Base-by-base conservation (phyloP, 208 protist genomes). In the Acanthamoeba lenticulata region DNA sequence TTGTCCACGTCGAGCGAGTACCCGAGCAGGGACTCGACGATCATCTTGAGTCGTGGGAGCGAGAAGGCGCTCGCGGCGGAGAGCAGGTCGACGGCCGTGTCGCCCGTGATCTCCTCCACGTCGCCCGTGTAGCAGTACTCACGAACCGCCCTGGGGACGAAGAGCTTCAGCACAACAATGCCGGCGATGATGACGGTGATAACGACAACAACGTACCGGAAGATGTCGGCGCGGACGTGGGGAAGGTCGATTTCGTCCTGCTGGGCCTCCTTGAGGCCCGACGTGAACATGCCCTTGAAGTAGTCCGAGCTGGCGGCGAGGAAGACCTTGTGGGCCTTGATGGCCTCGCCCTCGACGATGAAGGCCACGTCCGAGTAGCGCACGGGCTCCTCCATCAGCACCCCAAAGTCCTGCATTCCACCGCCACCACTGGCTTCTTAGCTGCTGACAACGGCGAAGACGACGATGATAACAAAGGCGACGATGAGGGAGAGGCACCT, bases 61-160 rank as follows among this genome's bases (percentile, higher is more conserved):
- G 86, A 34, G 86, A 49, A 92, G 38, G 52, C 86, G 62, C 42
- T n/a, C 36, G 86, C 7, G 36, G 86, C 86, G 3, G 40, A 47
- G 3, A 92, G 62, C 34, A 92, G 86, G 55, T 92, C 86, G 55
- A 92, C 38, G 7, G 86, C 86, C 0, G 36, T 92, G 24, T 92
- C 86, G 47, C 86, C 62, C 27, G 86, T 92, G 86, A 92, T 74
- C 60, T 92, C 57, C 36, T 92, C 57, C 57, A 92, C 86, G 24
- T 92, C 86, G 27, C 86, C 86, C 15, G 57, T 92, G 86, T 92
- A 92, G 60, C 86, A 92, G 55, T 74, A 92, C 55, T 92, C 86
- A 3, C 86, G 86, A 67, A 92, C 49, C 52, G 86, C 86, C 57
- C 47, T 89, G 36, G 0, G 44, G 29, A 15, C 15, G 9, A 52